Base-by-base conservation (phyloP, 73 alveolate species). In the Effrenium voratum region DNA sequence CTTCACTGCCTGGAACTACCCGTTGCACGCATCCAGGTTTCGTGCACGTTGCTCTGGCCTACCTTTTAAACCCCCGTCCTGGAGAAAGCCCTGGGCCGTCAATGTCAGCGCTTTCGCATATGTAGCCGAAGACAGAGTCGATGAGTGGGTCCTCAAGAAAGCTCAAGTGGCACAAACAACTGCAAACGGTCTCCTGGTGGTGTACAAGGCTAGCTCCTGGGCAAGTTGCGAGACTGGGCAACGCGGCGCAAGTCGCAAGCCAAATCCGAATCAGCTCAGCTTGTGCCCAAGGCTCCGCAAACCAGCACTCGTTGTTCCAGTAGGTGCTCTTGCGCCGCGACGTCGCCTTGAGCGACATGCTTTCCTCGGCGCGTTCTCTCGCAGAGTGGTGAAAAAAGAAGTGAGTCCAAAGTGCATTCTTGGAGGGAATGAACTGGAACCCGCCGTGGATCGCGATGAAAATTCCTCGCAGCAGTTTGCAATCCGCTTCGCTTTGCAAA, bases 361-460 rank as follows among this genome's bases (percentile, higher is more conserved):
- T 15, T 79, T 22, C 44, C 19, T 80, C 63, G 19, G 8, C 68
- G 22, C 68, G 68, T 13, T 13, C 30, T 13, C 10, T 55, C 68
- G 22, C 30, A 1, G 41, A 19, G 12, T 41, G 43, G 40, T 44
- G 19, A 12, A 28, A 30, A 4, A 32, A 72, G 13, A n/a, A 38
- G 30, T 72, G 34, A 46, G 15, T 45, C 87, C 87, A 4, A 46
- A 86, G 57, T 0, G n/a, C 96, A 32, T 72, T 81, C n/a, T 68
- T 90, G 75, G 76, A 66, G 15, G 96, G 96, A 41, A 50, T 70
- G 40, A 90, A 52, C 15, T 38, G 15, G 41, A 90, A 90, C 43
- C 96, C 82, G 36, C 96, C 96, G n/a, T 90, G 96, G 30, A 55
- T 90, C 40, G 76, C 46, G 73, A 90, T 90, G 59, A 45, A 90